Evolutionary conservation across 164 flowering plant species (phyloP).

Genomic region (Vitis amurensis): DNA sequence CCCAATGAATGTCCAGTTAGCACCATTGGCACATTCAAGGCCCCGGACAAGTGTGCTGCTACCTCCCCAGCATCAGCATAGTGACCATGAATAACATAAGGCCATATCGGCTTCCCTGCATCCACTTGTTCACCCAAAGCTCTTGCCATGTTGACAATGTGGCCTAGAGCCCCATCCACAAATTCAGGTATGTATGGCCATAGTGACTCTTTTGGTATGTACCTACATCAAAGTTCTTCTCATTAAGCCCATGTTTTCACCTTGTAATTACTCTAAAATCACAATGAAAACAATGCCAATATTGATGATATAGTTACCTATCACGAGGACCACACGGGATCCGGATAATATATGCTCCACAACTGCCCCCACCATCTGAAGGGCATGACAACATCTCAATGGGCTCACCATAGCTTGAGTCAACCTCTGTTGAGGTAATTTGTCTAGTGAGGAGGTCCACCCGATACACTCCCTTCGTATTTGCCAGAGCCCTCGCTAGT

Average conservation of each 20-base stretch:
- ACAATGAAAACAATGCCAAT: too few species aligned
- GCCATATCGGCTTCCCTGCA: slow-evolving; percentile 70
- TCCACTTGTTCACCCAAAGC: slow-evolving; percentile 63
- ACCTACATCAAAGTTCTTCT: slow-evolving; percentile 28
- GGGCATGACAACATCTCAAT: slow-evolving; percentile 74
- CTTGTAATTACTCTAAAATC: too few species aligned
- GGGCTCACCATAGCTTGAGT: slow-evolving; percentile 77
- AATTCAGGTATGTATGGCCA: slow-evolving; percentile 88
- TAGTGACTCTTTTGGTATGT: slow-evolving; percentile 71
- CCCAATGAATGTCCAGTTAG: slow-evolving; percentile 85
- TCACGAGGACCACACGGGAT: slow-evolving; percentile 74
- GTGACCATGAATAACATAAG: slow-evolving; percentile 85
- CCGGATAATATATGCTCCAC: slow-evolving; percentile 77
- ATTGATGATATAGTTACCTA: slow-evolving; percentile 24
- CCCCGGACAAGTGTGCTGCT: slow-evolving; percentile 70
- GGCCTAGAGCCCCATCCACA: slow-evolving; percentile 68
- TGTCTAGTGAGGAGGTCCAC: slow-evolving; percentile 84
- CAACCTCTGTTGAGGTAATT: slow-evolving; percentile 66
- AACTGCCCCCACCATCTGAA: slow-evolving; percentile 37
- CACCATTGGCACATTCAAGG: slow-evolving; percentile 81
- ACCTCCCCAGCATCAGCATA: slow-evolving; percentile 88
- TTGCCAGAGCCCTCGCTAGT: slow-evolving; percentile 73
- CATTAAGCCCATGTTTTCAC: too few species aligned
- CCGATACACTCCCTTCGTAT: slow-evolving; percentile 62
- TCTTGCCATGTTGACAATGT: slow-evolving; percentile 71